These are phyloP conservation scores for Alternaria hordeiaustralica DNA, from an alignment of 2,329 filamentous ascomycete genomes.

Conservation along the genomic window DNA sequence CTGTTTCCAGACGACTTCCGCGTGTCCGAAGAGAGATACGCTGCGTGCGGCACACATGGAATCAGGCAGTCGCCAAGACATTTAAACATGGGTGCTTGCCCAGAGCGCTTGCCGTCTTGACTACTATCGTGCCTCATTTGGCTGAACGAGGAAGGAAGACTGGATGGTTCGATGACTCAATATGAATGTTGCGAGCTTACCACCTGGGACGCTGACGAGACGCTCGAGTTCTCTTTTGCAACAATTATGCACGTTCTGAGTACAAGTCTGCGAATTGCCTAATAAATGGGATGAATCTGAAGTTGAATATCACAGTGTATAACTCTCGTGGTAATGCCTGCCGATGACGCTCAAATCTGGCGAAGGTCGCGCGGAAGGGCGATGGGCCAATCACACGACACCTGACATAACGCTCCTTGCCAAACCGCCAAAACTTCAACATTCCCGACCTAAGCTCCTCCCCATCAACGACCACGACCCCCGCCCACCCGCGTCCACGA, in stretches of 20 bases:
- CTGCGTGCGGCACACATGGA: background rate
- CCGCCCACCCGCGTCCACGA: conserved; percentile 48
- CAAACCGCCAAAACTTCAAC: conserved; percentile 36
- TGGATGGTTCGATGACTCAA: background rate
- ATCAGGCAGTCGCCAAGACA: conserved; percentile 1
- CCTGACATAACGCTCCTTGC: conserved; percentile 18
- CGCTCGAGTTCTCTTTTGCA: background rate
- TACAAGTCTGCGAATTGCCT: background rate
- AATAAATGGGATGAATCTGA: background rate
- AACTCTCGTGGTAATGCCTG: background rate
- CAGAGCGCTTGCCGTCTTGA: background rate
- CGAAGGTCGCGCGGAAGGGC: conserved; percentile 1
- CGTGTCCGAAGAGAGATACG: background rate
- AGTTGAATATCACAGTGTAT: background rate
- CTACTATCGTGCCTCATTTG: background rate
- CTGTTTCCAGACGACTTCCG: background rate
- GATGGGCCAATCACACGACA: conserved; percentile 8
- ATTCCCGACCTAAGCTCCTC: conserved; percentile 25
- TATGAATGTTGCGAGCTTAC: background rate
- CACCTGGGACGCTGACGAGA: background rate
- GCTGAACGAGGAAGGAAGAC: background rate
- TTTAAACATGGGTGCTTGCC: background rate
- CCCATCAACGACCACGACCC: conserved; percentile 29
- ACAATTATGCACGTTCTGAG: no score
- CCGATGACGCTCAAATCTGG: conserved; percentile 10